phyloP scores from a whole-genome alignment of 768 basidiomycete genomes.

The Pleurotus ostreatus region DNA sequence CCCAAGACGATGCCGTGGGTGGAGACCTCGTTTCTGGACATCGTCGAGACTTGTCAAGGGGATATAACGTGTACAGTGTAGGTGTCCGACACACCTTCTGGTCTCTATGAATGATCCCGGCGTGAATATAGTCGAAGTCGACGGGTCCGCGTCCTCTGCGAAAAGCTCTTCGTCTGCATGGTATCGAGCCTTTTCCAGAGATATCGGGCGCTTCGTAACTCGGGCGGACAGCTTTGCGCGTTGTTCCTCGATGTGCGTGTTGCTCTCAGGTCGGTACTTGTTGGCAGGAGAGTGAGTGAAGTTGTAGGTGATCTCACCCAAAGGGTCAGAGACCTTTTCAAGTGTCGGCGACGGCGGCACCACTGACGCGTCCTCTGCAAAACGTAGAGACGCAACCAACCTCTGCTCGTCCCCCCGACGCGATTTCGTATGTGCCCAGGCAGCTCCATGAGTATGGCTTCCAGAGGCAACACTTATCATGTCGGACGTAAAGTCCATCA shows the following conservation, averaged over 20 bases:
- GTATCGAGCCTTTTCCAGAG: background rate
- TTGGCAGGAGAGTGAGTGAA: background rate
- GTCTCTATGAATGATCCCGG: slow-evolving; percentile 52
- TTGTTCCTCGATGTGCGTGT: background rate
- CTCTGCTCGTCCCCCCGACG: slow-evolving; percentile 37
- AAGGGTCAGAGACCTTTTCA: background rate
- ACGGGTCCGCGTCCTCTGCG: slow-evolving; percentile 12
- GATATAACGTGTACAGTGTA: too few species aligned
- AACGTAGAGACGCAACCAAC: slow-evolving; percentile 20
- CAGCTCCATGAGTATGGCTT: slow-evolving; percentile 14
- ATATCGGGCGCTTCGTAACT: slow-evolving; percentile 13
- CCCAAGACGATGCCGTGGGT: slow-evolving; percentile 33
- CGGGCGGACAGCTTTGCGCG: background rate
- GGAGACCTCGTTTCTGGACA: slow-evolving; percentile 25
- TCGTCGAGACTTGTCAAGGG: background rate
- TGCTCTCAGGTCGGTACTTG: background rate
- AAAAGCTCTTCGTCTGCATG: slow-evolving; percentile 14
- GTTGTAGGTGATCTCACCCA: background rate
- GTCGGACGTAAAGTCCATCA: slow-evolving; percentile 21
- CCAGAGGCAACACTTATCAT: slow-evolving; percentile 29
- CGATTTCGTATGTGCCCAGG: slow-evolving; percentile 33
- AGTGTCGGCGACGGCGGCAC: background rate
- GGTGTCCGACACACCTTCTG: slow-evolving; percentile 34
- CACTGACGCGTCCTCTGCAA: slow-evolving; percentile 3
- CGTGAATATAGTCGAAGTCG: slow-evolving; percentile 15